Evolutionary conservation across 2,329 filamentous ascomycete species (phyloP).

Genomic region (Aspergillus amoenus): DNA sequence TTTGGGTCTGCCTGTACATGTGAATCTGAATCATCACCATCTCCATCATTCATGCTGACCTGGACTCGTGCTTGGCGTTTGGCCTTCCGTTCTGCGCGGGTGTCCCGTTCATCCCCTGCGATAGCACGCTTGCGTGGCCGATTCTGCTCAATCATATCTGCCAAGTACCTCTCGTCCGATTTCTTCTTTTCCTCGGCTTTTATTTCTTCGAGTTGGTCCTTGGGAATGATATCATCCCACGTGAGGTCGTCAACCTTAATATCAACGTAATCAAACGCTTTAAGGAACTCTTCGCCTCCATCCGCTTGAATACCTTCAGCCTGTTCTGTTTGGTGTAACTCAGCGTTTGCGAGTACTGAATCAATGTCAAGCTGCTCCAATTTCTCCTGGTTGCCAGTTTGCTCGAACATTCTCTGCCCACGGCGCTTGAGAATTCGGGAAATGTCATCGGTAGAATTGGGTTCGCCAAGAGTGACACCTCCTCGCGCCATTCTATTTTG

Average conservation of each 20-base stretch:
- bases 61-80: constrained; percentile 71
- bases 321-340: constrained; percentile 94
- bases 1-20: constrained; percentile 70
- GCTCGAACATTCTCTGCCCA: constrained; percentile 99
- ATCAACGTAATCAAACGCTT: constrained; percentile 87
- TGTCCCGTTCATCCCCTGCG: constrained; percentile 53
- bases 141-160: constrained; percentile 78
- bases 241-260: constrained; percentile 91
- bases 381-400: constrained; percentile 93
- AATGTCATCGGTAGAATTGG: constrained; percentile 89
- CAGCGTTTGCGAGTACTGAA: constrained; percentile 92
- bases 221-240: constrained; percentile 98
- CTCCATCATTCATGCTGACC: constrained; percentile 64
- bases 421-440: constrained; percentile 95
- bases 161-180: constrained; percentile 78
- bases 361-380: constrained; percentile 97
- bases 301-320: constrained; percentile 92
- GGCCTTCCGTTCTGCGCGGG: constrained; percentile 63
- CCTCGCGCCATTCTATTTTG: constrained; percentile 73
- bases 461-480: constrained; percentile 63
- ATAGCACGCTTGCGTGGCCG: constrained; percentile 73
- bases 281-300: constrained; percentile 94
- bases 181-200: constrained; percentile 86
- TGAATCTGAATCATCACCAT: constrained; percentile 70
- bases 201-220: constrained; percentile 83